Percentiles rank a stretch among this genome's conserved stretches.
These are phyloP conservation scores for Candida mesenterica DNA, from an alignment of 1,139 yeast genomes.

Conservation along the genomic window DNA sequence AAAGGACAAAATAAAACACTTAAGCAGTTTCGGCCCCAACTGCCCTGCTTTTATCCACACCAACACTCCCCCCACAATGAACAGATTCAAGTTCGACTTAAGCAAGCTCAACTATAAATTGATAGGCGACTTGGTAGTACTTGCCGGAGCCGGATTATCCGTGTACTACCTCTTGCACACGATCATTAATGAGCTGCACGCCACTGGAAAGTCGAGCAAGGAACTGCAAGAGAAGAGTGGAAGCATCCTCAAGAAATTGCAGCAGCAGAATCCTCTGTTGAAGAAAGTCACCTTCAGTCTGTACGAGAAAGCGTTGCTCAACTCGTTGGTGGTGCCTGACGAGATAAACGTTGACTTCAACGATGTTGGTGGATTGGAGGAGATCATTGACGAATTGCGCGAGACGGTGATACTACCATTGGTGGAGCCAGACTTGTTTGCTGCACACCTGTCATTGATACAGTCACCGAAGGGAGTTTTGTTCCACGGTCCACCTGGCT, in stretches of 20 bases:
- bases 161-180: slow-evolving; percentile 68
- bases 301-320: slow-evolving; percentile 74
- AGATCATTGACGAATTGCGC: slow-evolving; percentile 75
- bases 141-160: slow-evolving; percentile 82
- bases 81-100: slow-evolving; percentile 34
- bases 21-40: not conserved
- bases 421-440: slow-evolving; percentile 67
- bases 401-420: slow-evolving; percentile 89
- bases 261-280: slow-evolving; percentile 58
- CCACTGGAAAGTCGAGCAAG: slow-evolving; percentile 46
- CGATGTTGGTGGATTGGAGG: slow-evolving; percentile 88
- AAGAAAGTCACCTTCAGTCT: slow-evolving; percentile 58
- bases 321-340: slow-evolving; percentile 78
- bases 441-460: slow-evolving; percentile 60
- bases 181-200: slow-evolving; percentile 50
- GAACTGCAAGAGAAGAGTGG: slow-evolving; percentile 69
- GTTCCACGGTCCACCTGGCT: slow-evolving; percentile 95
- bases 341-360: slow-evolving; percentile 73
- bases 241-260: slow-evolving; percentile 58
- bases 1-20: not conserved
- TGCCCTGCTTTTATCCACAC: not conserved
- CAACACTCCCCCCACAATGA: slow-evolving; percentile 20
- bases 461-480: slow-evolving; percentile 95
- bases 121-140: slow-evolving; percentile 64
- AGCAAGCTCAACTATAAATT: slow-evolving; percentile 49